Evolutionary conservation across 1,284 basidiomycete species (phyloP), one percentile per base, ranked within the genome.

Genomic region (Ustilago crameri): DNA sequence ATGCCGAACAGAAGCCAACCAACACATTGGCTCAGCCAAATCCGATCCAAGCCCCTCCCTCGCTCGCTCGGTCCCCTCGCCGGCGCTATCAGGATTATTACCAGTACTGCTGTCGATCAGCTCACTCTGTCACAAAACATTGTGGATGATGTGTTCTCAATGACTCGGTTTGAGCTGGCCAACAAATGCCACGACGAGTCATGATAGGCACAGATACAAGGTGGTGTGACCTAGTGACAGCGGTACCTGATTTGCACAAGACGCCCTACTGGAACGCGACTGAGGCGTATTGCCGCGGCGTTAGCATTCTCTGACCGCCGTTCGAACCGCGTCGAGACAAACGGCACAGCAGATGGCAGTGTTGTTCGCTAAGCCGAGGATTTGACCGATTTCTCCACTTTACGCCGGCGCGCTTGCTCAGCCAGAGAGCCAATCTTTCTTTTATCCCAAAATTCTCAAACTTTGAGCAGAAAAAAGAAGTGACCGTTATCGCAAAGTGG

Each of bases 331-430:
- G n/a, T n/a, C n/a, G n/a, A n/a, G n/a, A n/a, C n/a, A n/a, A n/a
- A n/a, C n/a, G n/a, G n/a, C n/a, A n/a, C n/a, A n/a, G n/a, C n/a
- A n/a, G n/a, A n/a, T n/a, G n/a, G n/a, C n/a, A n/a, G n/a, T n/a
- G n/a, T n/a, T n/a, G n/a, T n/a, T n/a, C n/a, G n/a, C n/a, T n/a
- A n/a, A 4, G 24, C 40, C 30, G 10, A 20, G 27, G 7, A 48
- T 52, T 57, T 57, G 27, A 20, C 54, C 54, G 54, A 24, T 57
- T 53, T 64, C 61, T 64, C 61, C 61, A 57, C 54, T 57, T 53
- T 64, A 37, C 45, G 50, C 61, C 61, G 61, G 53, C 60, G 60
- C 32, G 9, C 17, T 8, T 22, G 10, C 14, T 32, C n/a, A n/a
- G n/a, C n/a, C n/a, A n/a, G n/a, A n/a, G n/a, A n/a, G n/a, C n/a